Evolutionary conservation across 371 early-diverging fungal genomes (phyloP), one percentile per base, ranked within the genome.

Genomic region (Cokeromyces recurvatus): DNA sequence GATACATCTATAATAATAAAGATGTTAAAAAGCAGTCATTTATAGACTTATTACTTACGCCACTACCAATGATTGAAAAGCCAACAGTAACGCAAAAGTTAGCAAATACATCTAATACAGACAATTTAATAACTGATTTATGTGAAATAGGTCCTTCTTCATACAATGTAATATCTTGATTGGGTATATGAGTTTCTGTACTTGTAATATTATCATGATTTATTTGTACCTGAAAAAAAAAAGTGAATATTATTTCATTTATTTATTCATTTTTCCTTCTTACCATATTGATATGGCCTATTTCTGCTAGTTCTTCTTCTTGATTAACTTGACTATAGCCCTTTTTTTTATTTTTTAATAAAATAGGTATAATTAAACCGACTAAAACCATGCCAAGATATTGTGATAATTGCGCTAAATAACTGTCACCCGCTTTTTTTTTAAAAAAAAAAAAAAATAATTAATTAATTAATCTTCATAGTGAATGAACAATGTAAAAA

Each of bases 21-120:
- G n/a, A n/a, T n/a, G n/a, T n/a, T n/a, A n/a, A n/a, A n/a, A n/a
- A n/a, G 35, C 35, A 34, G n/a, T 29, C 11, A 8, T 29, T 29
- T 29, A 8, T 29, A 29, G 8, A 21, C 11, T 6, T 15, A 2
- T 19, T 36, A 37, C 63, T 69, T 73, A 86, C 82, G 25, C 90
- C 88, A 49, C 82, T 81, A n/a, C 87, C 90, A 31, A 87, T 73
- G 44, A 80, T 73, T 21, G 85, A 81, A 54, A 86, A 81, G 1
- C 88, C 90, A 31, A 85, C 56, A 2, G 85, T 88, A 3, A 86
- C 78, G 44, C 84, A 66, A 32, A 82, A 75, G 47, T 85, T 85
- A 19, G 84, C 87, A 23, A 79, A 48, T 9, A 86, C 80, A 52
- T 90, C 90, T 49, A 86, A 57, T 7, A 73, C 32, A 4, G 84